phyloP scores from a whole-genome alignment of 1,284 basidiomycete genomes.

The Pascua sp. region DNA sequence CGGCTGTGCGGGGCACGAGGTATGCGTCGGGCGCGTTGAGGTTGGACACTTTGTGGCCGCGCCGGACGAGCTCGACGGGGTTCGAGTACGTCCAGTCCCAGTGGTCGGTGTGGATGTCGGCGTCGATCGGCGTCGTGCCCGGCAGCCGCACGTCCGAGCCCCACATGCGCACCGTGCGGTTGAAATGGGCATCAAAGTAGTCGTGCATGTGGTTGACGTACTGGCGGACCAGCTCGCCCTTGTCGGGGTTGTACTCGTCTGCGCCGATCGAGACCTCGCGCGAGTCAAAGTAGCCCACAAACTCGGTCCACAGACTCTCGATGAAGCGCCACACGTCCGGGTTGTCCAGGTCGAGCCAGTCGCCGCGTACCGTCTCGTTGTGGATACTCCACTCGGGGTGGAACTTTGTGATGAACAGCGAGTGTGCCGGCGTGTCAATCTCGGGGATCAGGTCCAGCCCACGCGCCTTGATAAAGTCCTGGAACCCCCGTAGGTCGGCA shows the following conservation, averaged over 20 bases:
- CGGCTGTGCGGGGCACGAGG: constrained; percentile 2
- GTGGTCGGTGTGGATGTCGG: constrained; percentile 3
- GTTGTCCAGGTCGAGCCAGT: constrained; percentile 4
- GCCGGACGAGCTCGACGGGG: constrained; percentile 1
- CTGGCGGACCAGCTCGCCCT: background rate
- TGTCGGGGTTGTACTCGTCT: constrained; percentile 3
- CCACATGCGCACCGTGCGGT: constrained; percentile 4
- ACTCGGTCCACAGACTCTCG: constrained; percentile 1
- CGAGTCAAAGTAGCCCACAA: constrained; percentile 1
- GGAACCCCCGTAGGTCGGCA: background rate
- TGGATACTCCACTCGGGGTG: constrained; percentile 3
- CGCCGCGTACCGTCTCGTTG: background rate
- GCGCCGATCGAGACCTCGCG: constrained; percentile 1
- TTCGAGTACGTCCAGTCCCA: constrained; percentile 5
- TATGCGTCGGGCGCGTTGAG: constrained; percentile 1
- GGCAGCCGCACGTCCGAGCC: background rate
- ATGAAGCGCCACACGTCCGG: background rate
- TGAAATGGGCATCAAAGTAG: background rate
- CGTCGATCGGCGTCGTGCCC: background rate
- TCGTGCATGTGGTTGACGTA: constrained; percentile 5
- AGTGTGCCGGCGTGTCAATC: constrained; percentile 6
- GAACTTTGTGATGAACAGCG: constrained; percentile 1
- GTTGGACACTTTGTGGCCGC: background rate
- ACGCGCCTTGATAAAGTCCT: constrained; percentile 3
- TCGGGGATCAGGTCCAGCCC: constrained; percentile 1